Evolutionary conservation across 192 early-diverging fungal genomes (phyloP).

Genomic region (Borealophlyctis nickersoniae): DNA sequence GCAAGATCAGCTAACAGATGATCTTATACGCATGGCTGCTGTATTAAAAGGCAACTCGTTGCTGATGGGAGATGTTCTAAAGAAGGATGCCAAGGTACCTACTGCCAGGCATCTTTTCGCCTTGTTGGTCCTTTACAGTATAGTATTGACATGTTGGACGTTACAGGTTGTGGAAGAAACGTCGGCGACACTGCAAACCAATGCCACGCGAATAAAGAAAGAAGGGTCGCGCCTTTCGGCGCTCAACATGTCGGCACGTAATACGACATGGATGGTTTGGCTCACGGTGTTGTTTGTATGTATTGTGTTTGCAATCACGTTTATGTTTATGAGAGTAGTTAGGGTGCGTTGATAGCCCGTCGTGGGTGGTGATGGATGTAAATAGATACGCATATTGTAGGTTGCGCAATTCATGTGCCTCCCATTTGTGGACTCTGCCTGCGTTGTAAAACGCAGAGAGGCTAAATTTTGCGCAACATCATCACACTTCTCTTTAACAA

Average conservation of each 20-base stretch:
- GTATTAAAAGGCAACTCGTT: slow-evolving; percentile 17
- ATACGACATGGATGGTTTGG: slow-evolving; percentile 29
- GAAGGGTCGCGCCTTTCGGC: slow-evolving; percentile 10
- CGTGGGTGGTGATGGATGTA: no score
- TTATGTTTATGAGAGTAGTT: slow-evolving; percentile 25
- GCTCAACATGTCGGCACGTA: slow-evolving; percentile 15
- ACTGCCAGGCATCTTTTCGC: background rate
- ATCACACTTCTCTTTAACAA: no score
- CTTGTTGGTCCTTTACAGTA: background rate
- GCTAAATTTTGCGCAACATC: no score
- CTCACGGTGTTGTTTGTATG: slow-evolving; percentile 19
- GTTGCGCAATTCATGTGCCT: no score
- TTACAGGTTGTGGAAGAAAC: slow-evolving; percentile 24
- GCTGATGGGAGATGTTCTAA: slow-evolving; percentile 18
- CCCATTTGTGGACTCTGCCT: no score
- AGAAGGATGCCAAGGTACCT: slow-evolving; percentile 19
- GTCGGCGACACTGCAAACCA: slow-evolving; percentile 5
- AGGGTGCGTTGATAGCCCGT: slow-evolving; percentile 4
- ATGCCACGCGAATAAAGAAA: slow-evolving; percentile 2
- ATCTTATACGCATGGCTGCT: slow-evolving; percentile 12
- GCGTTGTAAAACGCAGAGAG: no score
- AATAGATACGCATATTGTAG: no score
- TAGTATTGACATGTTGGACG: no score
- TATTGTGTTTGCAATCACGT: slow-evolving; percentile 22
- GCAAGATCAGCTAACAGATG: slow-evolving; percentile 27